These are phyloP conservation scores for Penicillium macrosclerotiorum DNA, from an alignment of 495 filamentous ascomycete genomes.

Conservation along the genomic window DNA sequence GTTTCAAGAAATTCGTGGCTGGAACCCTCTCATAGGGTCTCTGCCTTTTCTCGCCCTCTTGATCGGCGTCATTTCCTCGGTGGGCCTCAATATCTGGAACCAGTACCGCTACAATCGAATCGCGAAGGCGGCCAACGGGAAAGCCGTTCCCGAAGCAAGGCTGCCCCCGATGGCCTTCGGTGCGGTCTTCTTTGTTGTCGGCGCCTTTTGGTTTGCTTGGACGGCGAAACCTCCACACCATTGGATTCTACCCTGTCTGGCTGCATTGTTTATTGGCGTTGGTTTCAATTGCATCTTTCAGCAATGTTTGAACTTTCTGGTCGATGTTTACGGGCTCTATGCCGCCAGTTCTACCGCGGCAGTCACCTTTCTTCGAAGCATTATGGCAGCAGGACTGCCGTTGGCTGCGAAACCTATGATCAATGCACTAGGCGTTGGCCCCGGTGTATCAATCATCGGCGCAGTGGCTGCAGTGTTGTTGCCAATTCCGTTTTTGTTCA, in stretches of 20 bases:
- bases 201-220: slow-evolving; percentile 48
- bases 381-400: slow-evolving; percentile 35
- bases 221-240: slow-evolving; percentile 26
- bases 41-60: slow-evolving; percentile 31
- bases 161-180: slow-evolving; percentile 49
- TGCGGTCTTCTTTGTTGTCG: slow-evolving; percentile 44
- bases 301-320: slow-evolving; percentile 39
- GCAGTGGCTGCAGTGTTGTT: slow-evolving; percentile 28
- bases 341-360: slow-evolving; percentile 36
- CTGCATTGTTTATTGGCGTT: slow-evolving; percentile 25
- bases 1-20: slow-evolving; percentile 27
- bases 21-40: slow-evolving; percentile 19
- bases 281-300: slow-evolving; percentile 39
- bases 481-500: slow-evolving; percentile 37
- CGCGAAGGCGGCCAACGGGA: slow-evolving; percentile 15
- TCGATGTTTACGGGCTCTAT: slow-evolving; percentile 35
- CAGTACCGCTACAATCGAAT: slow-evolving; percentile 26
- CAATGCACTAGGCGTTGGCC: slow-evolving; percentile 27
- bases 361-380: slow-evolving; percentile 36
- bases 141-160: slow-evolving; percentile 31
- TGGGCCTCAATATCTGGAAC: slow-evolving; percentile 23
- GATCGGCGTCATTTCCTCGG: slow-evolving; percentile 26
- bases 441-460: slow-evolving; percentile 33
- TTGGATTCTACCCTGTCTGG: slow-evolving; percentile 22
- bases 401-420: slow-evolving; percentile 36